These are phyloP conservation scores for Medicago truncatula DNA, from an alignment of 306 rosid species.

Conservation along the genomic window DNA sequence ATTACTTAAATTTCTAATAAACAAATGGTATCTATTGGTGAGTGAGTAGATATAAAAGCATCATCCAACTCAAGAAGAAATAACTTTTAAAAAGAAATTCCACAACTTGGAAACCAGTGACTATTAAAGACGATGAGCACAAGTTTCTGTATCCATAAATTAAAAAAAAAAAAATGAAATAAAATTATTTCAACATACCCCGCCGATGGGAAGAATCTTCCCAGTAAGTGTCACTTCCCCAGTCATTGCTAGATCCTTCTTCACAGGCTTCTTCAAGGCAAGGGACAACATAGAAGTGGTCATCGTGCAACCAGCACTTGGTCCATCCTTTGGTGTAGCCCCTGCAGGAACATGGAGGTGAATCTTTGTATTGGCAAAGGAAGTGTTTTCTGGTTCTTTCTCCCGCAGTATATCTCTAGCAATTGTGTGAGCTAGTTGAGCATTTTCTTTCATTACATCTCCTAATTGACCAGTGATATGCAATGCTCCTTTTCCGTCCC, in stretches of 20 bases:
- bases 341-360: constrained; percentile 99
- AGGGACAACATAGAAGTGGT: constrained; percentile 87
- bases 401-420: constrained; percentile 68
- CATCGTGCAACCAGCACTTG: constrained; percentile 99
- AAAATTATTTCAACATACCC: constrained; percentile 65
- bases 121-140: neutral
- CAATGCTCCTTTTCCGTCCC: constrained; percentile 86
- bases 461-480: constrained; percentile 95
- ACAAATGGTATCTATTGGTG: neutral
- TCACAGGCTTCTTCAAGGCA: constrained; percentile 89
- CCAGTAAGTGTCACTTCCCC: constrained; percentile 99
- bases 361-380: constrained; percentile 79
- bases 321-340: constrained; percentile 99
- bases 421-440: constrained; percentile 97
- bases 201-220: constrained; percentile 98
- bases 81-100: no score
- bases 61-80: no score
- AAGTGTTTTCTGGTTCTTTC: constrained; percentile 66
- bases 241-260: constrained; percentile 95
- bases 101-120: neutral
- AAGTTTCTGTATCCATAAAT: constrained; percentile 19
- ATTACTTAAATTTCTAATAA: neutral
- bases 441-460: constrained; percentile 99
- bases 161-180: constrained; percentile 17
- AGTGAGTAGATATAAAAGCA: neutral